These are phyloP conservation scores for Spathaspora hagerdaliae DNA, from an alignment of 805 yeast species.

Conservation along the genomic window DNA sequence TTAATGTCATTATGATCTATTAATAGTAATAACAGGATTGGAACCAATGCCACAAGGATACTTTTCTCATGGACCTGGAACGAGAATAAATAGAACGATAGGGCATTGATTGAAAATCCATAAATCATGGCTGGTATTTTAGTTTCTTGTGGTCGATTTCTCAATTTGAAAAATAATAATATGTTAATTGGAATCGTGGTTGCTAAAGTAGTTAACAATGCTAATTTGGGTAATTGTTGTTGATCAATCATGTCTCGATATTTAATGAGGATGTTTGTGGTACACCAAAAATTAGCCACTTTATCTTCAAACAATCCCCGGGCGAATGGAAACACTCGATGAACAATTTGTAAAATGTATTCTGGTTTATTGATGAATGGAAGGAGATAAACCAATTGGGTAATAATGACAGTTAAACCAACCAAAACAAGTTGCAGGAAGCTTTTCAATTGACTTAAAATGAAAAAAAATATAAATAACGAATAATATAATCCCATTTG, in stretches of 20 bases:
- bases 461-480: conserved; percentile 79
- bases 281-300: conserved; percentile 97
- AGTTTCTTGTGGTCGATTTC: conserved; percentile 7
- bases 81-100: conserved; percentile 86
- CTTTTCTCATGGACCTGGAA: conserved; percentile 97
- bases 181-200: conserved; percentile 30
- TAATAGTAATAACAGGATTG: conserved; percentile 65
- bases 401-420: conserved; percentile 56
- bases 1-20: conserved; percentile 58
- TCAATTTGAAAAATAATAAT: conserved; percentile 33
- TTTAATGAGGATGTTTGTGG: conserved; percentile 76
- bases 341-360: conserved; percentile 43
- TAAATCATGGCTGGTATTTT: conserved; percentile 35
- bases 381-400: conserved; percentile 47
- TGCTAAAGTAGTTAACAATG: conserved; percentile 50
- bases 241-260: conserved; percentile 53
- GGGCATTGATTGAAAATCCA: conserved; percentile 77
- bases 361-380: conserved; percentile 54
- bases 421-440: conserved; percentile 56
- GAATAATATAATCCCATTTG: conserved; percentile 95
- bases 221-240: conserved; percentile 54
- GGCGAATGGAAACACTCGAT: conserved; percentile 83
- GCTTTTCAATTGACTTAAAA: conserved; percentile 49
- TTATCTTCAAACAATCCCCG: conserved; percentile 96
- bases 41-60: conserved; percentile 81